Percentiles rank a stretch among this genome's conserved stretches.
phyloP scores from a whole-genome alignment of 1,284 basidiomycete genomes.

The Afroboletus lepidellus region DNA sequence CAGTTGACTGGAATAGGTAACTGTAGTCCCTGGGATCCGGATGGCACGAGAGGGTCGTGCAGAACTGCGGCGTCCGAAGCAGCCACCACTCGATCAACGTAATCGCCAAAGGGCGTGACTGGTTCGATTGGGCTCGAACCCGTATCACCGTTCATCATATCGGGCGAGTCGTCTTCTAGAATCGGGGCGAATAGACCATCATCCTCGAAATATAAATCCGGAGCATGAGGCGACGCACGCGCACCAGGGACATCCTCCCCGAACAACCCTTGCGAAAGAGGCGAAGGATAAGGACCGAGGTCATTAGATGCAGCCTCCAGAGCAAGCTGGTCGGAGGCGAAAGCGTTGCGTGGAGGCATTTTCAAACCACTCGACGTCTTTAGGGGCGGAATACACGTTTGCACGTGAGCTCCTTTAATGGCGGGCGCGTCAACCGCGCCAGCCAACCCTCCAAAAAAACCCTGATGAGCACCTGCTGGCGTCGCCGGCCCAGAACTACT shows the following conservation, averaged over 20 bases:
- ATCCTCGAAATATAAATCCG: constrained; percentile 25
- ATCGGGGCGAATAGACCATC: constrained; percentile 61
- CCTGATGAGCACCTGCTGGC: constrained; percentile 34
- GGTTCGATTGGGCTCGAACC: constrained; percentile 69
- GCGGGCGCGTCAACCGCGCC: constrained; percentile 64
- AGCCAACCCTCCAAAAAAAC: constrained; percentile 74
- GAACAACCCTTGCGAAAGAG: constrained; percentile 14
- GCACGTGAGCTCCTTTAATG: constrained; percentile 80
- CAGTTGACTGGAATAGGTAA: constrained; percentile 20
- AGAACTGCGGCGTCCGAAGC: constrained; percentile 33
- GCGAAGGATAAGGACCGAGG: constrained; percentile 25
- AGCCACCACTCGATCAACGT: constrained; percentile 66
- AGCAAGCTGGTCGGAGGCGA: constrained; percentile 32
- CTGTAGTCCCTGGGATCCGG: constrained; percentile 23
- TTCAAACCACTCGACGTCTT: constrained; percentile 31
- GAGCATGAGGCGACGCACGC: constrained; percentile 21
- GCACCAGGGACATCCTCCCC: constrained; percentile 1
- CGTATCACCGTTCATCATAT: constrained; percentile 46
- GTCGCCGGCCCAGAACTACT: constrained; percentile 38
- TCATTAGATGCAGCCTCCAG: constrained; percentile 6
- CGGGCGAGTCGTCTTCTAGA: constrained; percentile 66
- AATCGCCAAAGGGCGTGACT: constrained; percentile 72
- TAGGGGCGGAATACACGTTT: constrained; percentile 80
- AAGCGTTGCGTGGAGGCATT: constrained; percentile 14
- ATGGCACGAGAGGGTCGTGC: constrained; percentile 20